Evolutionary conservation across 2,329 filamentous ascomycete genomes (phyloP), one percentile per base, ranked within the genome.

Genomic region (Didymellaceae sp.): DNA sequence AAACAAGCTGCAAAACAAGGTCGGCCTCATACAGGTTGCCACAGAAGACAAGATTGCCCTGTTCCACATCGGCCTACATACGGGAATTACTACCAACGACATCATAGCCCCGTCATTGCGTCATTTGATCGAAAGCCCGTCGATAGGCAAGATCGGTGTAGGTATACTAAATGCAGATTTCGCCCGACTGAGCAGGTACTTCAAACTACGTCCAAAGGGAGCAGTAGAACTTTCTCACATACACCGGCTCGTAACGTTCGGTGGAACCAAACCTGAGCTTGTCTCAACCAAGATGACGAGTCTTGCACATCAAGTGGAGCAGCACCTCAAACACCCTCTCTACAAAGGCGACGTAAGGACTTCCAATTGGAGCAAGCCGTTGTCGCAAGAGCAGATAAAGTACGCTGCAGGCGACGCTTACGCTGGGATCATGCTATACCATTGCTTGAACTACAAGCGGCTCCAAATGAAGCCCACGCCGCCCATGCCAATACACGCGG

Each of bases 371-470:
- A 84, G 84, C 21, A 75, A 77, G 51, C 65, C 77, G 1, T 74
- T 97, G 25, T 79, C 76, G 16, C 75, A 80, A 57, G 70, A 82
- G 8, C 92, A 97, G 67, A 81, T 90, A 14, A 72, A 82, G 80
- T 93, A 81, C 78, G 73, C 92, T n/a, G 91, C 91, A 2, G 85
- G 87, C 0, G 93, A 97, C 72, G 89, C 91, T 0, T 97, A 96
- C 67, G 91, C 91, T 25, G 87, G 88, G 3, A 73, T 92, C 11
- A 87, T 90, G 61, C 77, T 97, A 0, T 96, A 85, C 63, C 78
- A 89, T 46, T 80, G 82, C 4, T 77, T 96, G 55, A 87, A 97
- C 50, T 75, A 83, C 30, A 82, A 88, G 62, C 53, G 67, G 9
- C 37, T 58, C 5, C 80, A 91, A 14, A 78, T 83, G 80, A 13